Evolutionary conservation across 257 asterid species (phyloP), one percentile per base, ranked within the genome.

Genomic region (Haberlea rhodopensis): DNA sequence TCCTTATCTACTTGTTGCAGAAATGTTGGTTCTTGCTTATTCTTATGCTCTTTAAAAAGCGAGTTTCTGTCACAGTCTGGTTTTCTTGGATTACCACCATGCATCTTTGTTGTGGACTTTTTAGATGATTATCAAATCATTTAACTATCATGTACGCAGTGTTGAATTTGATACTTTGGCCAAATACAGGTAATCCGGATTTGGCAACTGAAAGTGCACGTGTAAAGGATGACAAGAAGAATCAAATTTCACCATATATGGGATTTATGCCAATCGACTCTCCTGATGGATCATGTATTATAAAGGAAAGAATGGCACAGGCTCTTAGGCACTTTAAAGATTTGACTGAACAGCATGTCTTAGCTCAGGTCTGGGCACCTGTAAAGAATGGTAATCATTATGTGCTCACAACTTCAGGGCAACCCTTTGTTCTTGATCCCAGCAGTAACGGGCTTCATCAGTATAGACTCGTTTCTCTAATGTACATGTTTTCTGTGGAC

Each of bases 291-390:
- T 78, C 91, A 57, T 91, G 86, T 67, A 73, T 83, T 65, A 91
- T 91, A 69, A 91, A 91, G 79, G 94, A 91, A 79, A 82, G 87
- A 71, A 81, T 91, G 96, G 73, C 88, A 1, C 96, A 80, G 79
- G 98, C 98, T 26, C 95, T 91, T 72, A 82, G 98, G 31, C 76
- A 79, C 88, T 86, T 91, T 72, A 91, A 88, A 71, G 96, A 84
- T 31, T 81, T 80, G 62, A 78, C 95, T 0, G 87, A 82, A 71
- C 89, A 86, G 67, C 95, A 85, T 67, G 85, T 91, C 53, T 75
- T 91, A 72, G 98, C 96, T 67, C 98, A 91, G 81, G 83, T 91
- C 24, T 91, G 98, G 96, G 96, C 96, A 4, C 98, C 96, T 15
- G 94, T 91, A 51, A 91, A 81, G 76, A 79, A 71, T 66, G 88